These are phyloP conservation scores for Aphanomyces euteiches DNA, from an alignment of 352 stramenopile genomes.

Conservation along the genomic window DNA sequence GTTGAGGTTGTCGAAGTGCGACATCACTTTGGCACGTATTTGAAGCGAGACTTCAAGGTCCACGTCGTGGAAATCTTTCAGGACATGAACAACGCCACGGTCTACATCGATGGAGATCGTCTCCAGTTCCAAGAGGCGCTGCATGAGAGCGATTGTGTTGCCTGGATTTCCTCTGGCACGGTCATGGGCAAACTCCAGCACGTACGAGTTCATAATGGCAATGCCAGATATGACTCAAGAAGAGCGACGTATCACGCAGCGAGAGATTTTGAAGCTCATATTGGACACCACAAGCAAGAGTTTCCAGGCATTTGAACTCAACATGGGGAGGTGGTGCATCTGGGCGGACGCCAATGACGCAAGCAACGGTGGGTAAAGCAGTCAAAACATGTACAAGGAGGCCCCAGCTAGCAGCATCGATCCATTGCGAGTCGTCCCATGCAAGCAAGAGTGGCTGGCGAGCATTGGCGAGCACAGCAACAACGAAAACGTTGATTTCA, in stretches of 20 bases:
- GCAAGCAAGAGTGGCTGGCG: conserved; percentile 60
- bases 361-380: conserved; percentile 54
- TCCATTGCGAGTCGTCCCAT: conserved; percentile 75
- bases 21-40: conserved; percentile 66
- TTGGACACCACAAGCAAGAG: conserved; percentile 39
- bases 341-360: conserved; percentile 48
- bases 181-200: conserved; percentile 68
- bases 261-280: conserved; percentile 57
- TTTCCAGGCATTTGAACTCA: conserved; percentile 45
- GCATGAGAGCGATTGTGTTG: conserved; percentile 62
- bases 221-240: conserved; percentile 76
- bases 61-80: conserved; percentile 68
- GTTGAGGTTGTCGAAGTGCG: conserved; percentile 53
- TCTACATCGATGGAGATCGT: conserved; percentile 53
- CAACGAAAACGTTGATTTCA: conserved; percentile 12
- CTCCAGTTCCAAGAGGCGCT: conserved; percentile 62
- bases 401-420: conserved; percentile 58
- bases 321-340: conserved; percentile 40
- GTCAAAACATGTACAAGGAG: conserved; percentile 56
- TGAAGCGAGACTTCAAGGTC: conserved; percentile 72
- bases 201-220: conserved; percentile 73
- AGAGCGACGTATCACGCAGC: conserved; percentile 65
- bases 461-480: conserved; percentile 33
- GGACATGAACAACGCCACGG: conserved; percentile 52
- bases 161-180: conserved; percentile 64